These are phyloP conservation scores for Blastocystis sp. DNA, from an alignment of 352 stramenopile genomes.

Conservation along the genomic window DNA sequence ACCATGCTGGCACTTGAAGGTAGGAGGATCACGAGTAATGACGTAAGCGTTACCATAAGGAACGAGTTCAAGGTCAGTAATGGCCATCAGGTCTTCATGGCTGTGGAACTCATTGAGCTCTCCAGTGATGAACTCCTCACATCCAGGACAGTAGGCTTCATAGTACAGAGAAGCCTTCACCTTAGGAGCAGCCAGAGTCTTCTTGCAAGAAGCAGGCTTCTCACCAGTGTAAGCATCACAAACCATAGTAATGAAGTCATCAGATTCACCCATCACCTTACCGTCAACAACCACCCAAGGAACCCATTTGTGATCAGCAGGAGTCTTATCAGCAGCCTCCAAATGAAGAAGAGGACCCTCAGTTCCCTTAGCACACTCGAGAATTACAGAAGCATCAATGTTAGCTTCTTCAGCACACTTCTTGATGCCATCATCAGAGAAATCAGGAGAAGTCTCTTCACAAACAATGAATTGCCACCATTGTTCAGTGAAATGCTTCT, in stretches of 20 bases:
- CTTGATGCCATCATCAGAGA: slow-evolving; percentile 55
- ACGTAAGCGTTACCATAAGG: slow-evolving; percentile 43
- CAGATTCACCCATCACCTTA: slow-evolving; percentile 51
- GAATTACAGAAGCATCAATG: slow-evolving; percentile 33
- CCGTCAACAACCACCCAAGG: slow-evolving; percentile 60
- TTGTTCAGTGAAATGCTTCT: slow-evolving; percentile 49
- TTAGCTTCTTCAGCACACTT: slow-evolving; percentile 21
- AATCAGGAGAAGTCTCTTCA: slow-evolving; percentile 44
- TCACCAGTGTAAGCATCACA: slow-evolving; percentile 59
- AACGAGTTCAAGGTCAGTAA: slow-evolving; percentile 46
- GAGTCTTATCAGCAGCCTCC: slow-evolving; percentile 54
- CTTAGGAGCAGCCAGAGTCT: background rate
- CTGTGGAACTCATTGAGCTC: slow-evolving; percentile 6
- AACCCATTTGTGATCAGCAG: slow-evolving; percentile 58
- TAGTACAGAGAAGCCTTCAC: slow-evolving; percentile 35
- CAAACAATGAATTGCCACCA: slow-evolving; percentile 61
- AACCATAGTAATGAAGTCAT: slow-evolving; percentile 40
- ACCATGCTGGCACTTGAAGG: slow-evolving; percentile 54
- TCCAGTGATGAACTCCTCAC: background rate
- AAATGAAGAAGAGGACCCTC: slow-evolving; percentile 61
- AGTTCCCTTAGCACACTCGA: slow-evolving; percentile 53
- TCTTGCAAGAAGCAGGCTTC: slow-evolving; percentile 58
- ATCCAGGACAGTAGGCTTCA: slow-evolving; percentile 33
- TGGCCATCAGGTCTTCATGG: slow-evolving; percentile 18
- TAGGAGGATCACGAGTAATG: slow-evolving; percentile 53